phyloP scores from a whole-genome alignment of 2,329 filamentous ascomycete genomes.

The Fusarium sublunatum region DNA sequence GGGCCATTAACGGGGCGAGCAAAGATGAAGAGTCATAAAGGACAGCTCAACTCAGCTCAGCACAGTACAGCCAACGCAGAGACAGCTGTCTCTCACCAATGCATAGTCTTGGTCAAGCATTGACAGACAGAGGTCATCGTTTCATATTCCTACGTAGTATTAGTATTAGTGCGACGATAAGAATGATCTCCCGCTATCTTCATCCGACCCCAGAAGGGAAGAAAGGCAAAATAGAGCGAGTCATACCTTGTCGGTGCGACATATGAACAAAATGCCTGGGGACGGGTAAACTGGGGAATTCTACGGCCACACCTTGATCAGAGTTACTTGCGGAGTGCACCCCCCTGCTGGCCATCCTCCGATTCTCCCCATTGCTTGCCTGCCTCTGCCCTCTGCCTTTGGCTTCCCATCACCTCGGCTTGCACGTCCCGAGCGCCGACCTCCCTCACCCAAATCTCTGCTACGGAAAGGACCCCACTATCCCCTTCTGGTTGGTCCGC shows the following conservation, averaged over 20 bases:
- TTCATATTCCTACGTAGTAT: conserved; percentile 9
- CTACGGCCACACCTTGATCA: conserved; percentile 28
- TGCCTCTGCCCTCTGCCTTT: conserved; percentile 4
- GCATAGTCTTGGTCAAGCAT: background rate
- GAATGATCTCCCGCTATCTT: conserved; percentile 32
- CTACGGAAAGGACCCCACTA: conserved; percentile 2
- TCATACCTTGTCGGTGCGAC: conserved; percentile 39
- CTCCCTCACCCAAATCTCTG: conserved; percentile 29
- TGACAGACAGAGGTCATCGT: conserved; percentile 3
- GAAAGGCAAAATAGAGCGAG: conserved; percentile 35
- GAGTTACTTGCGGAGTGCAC: conserved; percentile 20
- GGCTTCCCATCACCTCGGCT: conserved; percentile 28
- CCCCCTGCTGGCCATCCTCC: conserved; percentile 26
- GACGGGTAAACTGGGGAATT: conserved; percentile 37
- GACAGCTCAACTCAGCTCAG: conserved; percentile 26
- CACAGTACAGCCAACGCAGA: conserved; percentile 13
- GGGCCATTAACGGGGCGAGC: conserved; percentile 37
- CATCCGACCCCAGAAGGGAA: conserved; percentile 34
- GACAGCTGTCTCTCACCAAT: conserved; percentile 26
- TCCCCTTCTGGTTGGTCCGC: conserved; percentile 36
- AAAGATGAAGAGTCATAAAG: conserved; percentile 32
- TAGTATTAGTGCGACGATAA: conserved; percentile 27
- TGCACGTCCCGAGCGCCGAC: conserved; percentile 43
- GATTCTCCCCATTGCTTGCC: conserved; percentile 27
- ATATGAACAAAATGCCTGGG: conserved; percentile 7